Evolutionary conservation across 805 yeast species (phyloP), one percentile per base, ranked within the genome.

Genomic region (Suhomyces tanzawaensis): DNA sequence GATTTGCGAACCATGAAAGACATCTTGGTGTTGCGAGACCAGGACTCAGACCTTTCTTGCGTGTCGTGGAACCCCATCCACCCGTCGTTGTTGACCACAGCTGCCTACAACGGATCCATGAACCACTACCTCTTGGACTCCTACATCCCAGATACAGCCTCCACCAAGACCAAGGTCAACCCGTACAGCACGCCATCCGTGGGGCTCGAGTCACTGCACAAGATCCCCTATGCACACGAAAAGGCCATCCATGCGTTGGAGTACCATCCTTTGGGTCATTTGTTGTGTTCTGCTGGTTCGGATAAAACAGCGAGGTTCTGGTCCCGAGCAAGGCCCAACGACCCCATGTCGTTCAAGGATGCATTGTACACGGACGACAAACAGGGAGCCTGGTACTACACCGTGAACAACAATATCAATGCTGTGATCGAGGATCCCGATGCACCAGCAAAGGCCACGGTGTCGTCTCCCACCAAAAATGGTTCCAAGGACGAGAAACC

Each of bases 31-130:
- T 75, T 89, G 24, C 72, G 90, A 45, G 90, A 91, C 40, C 79
- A 80, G 50, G 95, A 89, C 32, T 76, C 86, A 3, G 98, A 93
- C 55, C 75, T 90, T 30, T 80, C 93, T 40, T 77, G 95, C 29
- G 72, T 93, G 19, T 76, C 88, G 27, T 93, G 99, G 97, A 93
- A 93, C 57, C 98, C 98, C 1, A 67, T 82, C 8, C 96, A 91
- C 56, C 75, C 90, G 3, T 73, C 85, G 1, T 67, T 85, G 58
- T 64, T 93, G 15, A 79, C 95, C 0, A 80, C 90, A 1, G 98
- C 96, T 1, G 84, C 89, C 4, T 89, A 85, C 57, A 91, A 86
- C 56, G 99, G 99, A 4, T 77, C 93, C 4, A 66, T 95, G 52
- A 77, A 77, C 49, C 91, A 87, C 58, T 93, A 82, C 57, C 57